Percentiles rank a stretch among this genome's conserved stretches.
Evolutionary conservation across 2,329 filamentous ascomycete species (phyloP).

Genomic region (Trichoderma polysporum): DNA sequence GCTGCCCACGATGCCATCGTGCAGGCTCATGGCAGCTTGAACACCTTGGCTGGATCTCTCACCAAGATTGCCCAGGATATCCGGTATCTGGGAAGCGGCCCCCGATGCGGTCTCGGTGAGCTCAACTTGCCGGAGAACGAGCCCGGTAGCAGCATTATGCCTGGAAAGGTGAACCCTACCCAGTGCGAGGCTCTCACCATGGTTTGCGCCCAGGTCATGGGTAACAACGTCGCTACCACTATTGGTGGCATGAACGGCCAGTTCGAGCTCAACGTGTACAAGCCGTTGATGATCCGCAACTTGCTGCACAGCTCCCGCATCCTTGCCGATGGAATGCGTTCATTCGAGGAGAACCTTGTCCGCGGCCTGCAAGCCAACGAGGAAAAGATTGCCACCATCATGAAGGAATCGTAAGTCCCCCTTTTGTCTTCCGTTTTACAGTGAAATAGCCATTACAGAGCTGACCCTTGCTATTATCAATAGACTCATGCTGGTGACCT

Average conservation of each 20-base stretch:
- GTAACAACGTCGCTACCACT: slow-evolving; percentile 90
- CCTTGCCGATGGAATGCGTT: slow-evolving; percentile 87
- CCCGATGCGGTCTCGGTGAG: slow-evolving; percentile 93
- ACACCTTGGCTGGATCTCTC: slow-evolving; percentile 86
- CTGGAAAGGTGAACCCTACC: slow-evolving; percentile 98
- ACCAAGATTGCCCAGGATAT: slow-evolving; percentile 99
- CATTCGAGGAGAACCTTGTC: slow-evolving; percentile 92
- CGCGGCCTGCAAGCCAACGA: slow-evolving; percentile 88
- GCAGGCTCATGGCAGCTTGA: slow-evolving; percentile 88
- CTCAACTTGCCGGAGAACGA: slow-evolving; percentile 95
- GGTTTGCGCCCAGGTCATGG: slow-evolving; percentile 96
- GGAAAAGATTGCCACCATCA: slow-evolving; percentile 81
- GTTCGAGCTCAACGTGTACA: slow-evolving; percentile 99
- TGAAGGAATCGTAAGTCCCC: slow-evolving; percentile 82
- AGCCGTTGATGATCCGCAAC: slow-evolving; percentile 94
- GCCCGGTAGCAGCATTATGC: slow-evolving; percentile 97
- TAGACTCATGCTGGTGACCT: slow-evolving; percentile 96
- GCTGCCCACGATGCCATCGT: slow-evolving; percentile 95
- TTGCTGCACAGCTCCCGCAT: slow-evolving; percentile 88
- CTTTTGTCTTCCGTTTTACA: neutral
- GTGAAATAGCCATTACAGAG: neutral
- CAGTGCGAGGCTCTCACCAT: slow-evolving; percentile 98
- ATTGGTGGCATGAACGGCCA: slow-evolving; percentile 97
- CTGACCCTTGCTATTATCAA: neutral
- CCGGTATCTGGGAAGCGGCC: slow-evolving; percentile 92